phyloP scores from a whole-genome alignment of 345 rosid species.

The Balakata baccata region DNA sequence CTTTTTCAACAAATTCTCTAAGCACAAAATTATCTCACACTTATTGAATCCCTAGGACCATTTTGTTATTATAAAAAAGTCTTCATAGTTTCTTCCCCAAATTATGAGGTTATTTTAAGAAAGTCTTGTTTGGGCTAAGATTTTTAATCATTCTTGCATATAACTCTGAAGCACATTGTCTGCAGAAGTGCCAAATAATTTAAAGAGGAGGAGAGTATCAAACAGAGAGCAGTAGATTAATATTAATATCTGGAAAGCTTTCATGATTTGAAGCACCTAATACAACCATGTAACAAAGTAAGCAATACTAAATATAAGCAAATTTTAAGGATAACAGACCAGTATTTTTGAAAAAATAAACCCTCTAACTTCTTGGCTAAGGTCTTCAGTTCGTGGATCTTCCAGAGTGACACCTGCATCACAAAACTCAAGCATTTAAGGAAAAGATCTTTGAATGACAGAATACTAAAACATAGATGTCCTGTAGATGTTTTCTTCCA shows the following conservation, averaged over 20 bases:
- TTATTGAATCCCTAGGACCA: background rate
- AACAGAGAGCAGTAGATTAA: background rate
- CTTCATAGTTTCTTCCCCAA: background rate
- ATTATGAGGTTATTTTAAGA: background rate
- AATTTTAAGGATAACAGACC: conserved; percentile 46
- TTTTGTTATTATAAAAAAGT: background rate
- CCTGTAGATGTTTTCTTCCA: background rate
- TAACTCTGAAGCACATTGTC: background rate
- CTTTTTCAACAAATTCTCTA: background rate
- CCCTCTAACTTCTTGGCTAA: conserved; percentile 99
- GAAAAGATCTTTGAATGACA: background rate
- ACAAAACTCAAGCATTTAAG: conserved; percentile 24
- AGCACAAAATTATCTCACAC: background rate
- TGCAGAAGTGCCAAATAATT: background rate
- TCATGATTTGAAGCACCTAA: background rate
- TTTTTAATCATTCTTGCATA: background rate
- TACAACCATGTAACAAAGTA: background rate
- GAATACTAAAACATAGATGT: background rate
- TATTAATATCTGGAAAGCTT: background rate
- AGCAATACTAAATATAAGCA: background rate
- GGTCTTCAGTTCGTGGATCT: conserved; percentile 98
- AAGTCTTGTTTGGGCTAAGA: background rate
- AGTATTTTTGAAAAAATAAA: conserved; percentile 91
- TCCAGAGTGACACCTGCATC: conserved; percentile 88
- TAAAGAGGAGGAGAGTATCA: too few species aligned